phyloP scores from a whole-genome alignment of 768 basidiomycete genomes.

The Tricholoma sp. region DNA sequence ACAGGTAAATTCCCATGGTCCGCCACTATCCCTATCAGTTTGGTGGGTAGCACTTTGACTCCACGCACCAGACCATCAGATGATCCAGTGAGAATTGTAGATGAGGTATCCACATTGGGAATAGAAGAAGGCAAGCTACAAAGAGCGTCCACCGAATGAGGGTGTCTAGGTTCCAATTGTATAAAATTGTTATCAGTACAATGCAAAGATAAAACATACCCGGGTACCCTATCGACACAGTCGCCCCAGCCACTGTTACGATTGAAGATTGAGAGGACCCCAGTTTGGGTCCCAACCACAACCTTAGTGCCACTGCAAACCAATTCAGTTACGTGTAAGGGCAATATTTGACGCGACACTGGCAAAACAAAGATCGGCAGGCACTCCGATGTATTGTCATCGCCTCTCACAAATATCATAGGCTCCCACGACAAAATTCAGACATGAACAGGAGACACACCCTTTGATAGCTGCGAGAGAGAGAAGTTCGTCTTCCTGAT shows the following conservation, averaged over 20 bases:
- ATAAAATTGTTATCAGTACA: neutral
- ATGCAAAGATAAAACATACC: slow-evolving; percentile 42
- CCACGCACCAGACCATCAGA: slow-evolving; percentile 89
- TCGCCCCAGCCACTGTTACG: slow-evolving; percentile 84
- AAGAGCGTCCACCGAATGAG: slow-evolving; percentile 84
- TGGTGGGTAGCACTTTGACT: slow-evolving; percentile 83
- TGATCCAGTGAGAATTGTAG: slow-evolving; percentile 81
- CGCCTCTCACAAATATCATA: neutral
- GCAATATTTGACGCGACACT: neutral
- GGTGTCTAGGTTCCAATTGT: slow-evolving; percentile 54
- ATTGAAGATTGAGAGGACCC: slow-evolving; percentile 88
- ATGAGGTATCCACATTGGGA: slow-evolving; percentile 55
- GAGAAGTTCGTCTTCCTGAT: slow-evolving; percentile 93
- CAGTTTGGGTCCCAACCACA: slow-evolving; percentile 85
- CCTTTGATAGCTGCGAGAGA: slow-evolving; percentile 83
- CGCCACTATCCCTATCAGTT: slow-evolving; percentile 83
- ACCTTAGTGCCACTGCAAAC: slow-evolving; percentile 63
- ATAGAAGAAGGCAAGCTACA: slow-evolving; percentile 64
- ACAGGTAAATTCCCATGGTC: slow-evolving; percentile 92
- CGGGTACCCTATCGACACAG: slow-evolving; percentile 86
- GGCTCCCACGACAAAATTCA: neutral
- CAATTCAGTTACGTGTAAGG: neutral
- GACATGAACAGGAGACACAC: slow-evolving; percentile 35
- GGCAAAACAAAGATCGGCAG: neutral
- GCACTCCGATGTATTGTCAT: neutral